Evolutionary conservation across 2,329 filamentous ascomycete species (phyloP), one percentile per base, ranked within the genome.

Genomic region (Neoscytalidium dimidiatum): DNA sequence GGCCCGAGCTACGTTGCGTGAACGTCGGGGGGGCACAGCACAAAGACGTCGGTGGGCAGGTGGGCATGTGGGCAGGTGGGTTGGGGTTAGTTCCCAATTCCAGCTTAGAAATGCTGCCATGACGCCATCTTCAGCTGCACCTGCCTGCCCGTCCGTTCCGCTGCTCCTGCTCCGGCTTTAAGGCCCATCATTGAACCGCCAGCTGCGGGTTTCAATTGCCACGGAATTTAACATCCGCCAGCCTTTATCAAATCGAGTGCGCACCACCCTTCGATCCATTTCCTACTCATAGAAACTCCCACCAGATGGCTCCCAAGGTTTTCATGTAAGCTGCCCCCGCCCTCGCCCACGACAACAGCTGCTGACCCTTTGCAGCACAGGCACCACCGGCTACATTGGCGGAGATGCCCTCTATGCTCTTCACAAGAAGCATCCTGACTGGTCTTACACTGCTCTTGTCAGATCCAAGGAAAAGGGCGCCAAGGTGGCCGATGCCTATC

Each of bases 371-470:
- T 6, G 6, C 19, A 64, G 62, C 52, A 64, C 62, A 8, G 62
- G 62, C 6, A 31, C 43, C 28, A 57, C 62, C n/a, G 62, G 62
- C 28, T 64, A 64, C 51, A 62, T 67, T 23, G 65, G 65, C 28
- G 65, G 65, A 6, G 65, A 64, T 19, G 56, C 49, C 5, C 23
- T 67, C 3, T 49, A 67, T n/a, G 44, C 49, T 28, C 41, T 67
- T 2, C 41, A 35, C 21, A 56, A 33, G 23, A 53, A 43, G 13
- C 56, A 65, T n/a, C 62, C 65, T 2, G 49, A 65, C 4, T 60
- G 52, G 29, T 29, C 19, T 23, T 56, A 62, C 35, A 57, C 46
- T 17, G 65, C 53, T 13, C 41, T 67, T n/a, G 53, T 65, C 35
- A 28, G 58, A 9, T 31, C 35, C 46, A 33, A 43, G 13, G 35